Conservation (phyloP, 805 yeast genomes). For the Henningerozyma blattae region DNA sequence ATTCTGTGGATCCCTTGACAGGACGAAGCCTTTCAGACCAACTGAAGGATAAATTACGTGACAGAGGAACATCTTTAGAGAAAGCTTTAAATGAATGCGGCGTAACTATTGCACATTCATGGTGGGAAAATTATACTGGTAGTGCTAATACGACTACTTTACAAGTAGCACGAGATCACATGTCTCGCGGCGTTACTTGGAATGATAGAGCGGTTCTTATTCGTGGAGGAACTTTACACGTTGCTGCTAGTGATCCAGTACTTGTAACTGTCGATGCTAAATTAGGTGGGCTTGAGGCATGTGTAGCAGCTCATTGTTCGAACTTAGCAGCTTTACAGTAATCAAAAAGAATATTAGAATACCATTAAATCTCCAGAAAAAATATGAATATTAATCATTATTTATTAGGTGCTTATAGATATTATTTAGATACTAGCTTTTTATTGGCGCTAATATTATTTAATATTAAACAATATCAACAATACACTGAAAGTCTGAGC, state of each 20-base stretch:
- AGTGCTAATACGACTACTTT: slow-evolving; percentile 18
- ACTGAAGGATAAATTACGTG: slow-evolving; percentile 43
- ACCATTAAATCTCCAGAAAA: no score
- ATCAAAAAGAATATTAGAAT: no score
- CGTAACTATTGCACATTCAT: slow-evolving; percentile 8
- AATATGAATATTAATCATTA: no score
- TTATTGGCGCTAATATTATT: no score
- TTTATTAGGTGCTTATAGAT: no score
- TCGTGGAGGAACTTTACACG: no score
- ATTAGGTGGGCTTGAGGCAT: slow-evolving; percentile 43
- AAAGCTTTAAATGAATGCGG: slow-evolving; percentile 31
- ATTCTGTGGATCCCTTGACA: slow-evolving; percentile 31
- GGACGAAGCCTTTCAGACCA: slow-evolving; percentile 48
- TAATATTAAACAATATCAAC: no score
- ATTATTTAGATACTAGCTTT: no score
- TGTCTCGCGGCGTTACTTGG: slow-evolving; percentile 54
- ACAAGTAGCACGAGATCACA: slow-evolving; percentile 36
- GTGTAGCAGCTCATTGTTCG: neutral
- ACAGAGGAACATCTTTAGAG: slow-evolving; percentile 28
- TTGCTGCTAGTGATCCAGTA: slow-evolving; percentile 57
- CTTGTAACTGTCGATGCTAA: slow-evolving; percentile 51
- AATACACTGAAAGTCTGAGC: no score
- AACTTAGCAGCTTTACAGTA: neutral
- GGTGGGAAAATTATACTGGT: neutral
- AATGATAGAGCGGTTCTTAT: slow-evolving; percentile 48